These are phyloP conservation scores for Boletus tylopilopsis DNA, from an alignment of 768 basidiomycete species.

Conservation along the genomic window DNA sequence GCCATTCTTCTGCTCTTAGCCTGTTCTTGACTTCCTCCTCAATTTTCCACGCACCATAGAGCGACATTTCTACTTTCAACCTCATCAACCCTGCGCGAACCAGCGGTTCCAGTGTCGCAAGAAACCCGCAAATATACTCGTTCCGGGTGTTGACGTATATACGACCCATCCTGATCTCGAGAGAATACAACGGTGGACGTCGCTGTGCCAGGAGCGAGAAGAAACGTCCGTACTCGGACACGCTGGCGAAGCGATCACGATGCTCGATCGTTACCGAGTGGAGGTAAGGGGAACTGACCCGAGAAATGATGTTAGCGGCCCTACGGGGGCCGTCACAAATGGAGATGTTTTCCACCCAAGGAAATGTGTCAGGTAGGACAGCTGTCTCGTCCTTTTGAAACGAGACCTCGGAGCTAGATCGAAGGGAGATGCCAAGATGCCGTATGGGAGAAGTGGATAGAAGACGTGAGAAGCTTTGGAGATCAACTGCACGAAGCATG, in stretches of 20 bases:
- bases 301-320: constrained; percentile 6
- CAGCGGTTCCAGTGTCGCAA: constrained; percentile 3
- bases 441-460: constrained; percentile 5
- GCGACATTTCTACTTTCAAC: constrained; percentile 6
- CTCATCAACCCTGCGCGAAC: constrained; percentile 1
- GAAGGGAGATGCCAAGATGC: constrained; percentile 5
- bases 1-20: constrained; percentile 10
- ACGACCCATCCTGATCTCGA: constrained; percentile 7
- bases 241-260: neutral
- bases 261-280: constrained; percentile 5
- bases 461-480: constrained; percentile 5
- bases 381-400: neutral
- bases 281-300: constrained; percentile 10
- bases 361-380: neutral
- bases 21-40: constrained; percentile 6
- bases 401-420: neutral
- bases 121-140: constrained; percentile 6
- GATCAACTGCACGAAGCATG: constrained; percentile 8
- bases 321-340: constrained; percentile 6
- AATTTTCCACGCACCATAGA: constrained; percentile 5
- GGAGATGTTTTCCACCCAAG: neutral
- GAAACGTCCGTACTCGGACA: constrained; percentile 2
- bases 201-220: constrained; percentile 5
- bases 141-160: neutral
- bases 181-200: neutral